phyloP scores from a whole-genome alignment of 2,329 filamentous ascomycete species.

The Cladophialophora exuberans region DNA sequence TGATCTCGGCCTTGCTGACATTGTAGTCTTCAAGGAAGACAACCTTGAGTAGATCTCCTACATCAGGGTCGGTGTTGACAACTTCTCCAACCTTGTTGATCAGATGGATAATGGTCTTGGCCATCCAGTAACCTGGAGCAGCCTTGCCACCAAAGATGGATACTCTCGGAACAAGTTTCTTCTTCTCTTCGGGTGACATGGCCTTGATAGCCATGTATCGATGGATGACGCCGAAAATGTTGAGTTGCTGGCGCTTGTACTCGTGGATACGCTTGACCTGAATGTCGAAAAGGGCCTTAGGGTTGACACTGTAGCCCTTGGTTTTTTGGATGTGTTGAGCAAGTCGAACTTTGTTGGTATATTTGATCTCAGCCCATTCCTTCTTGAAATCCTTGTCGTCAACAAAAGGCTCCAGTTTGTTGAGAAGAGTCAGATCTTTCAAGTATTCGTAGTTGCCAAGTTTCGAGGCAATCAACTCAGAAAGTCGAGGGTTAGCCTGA shows the following conservation, averaged over 20 bases:
- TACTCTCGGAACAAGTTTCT: constrained; percentile 84
- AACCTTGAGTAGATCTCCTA: constrained; percentile 94
- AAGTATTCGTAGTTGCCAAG: constrained; percentile 81
- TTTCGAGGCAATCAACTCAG: constrained; percentile 89
- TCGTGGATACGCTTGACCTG: constrained; percentile 99
- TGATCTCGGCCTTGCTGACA: constrained; percentile 98
- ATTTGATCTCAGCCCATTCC: constrained; percentile 96
- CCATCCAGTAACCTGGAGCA: constrained; percentile 99
- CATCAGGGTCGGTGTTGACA: constrained; percentile 88
- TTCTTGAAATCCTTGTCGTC: constrained; percentile 89
- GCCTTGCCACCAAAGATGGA: constrained; percentile 98
- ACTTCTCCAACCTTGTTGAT: constrained; percentile 89
- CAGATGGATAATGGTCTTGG: constrained; percentile 96
- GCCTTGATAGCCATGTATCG: constrained; percentile 88
- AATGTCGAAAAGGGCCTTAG: constrained; percentile 86
- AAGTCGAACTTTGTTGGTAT: constrained; percentile 89
- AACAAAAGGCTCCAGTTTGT: constrained; percentile 80
- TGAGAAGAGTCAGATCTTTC: constrained; percentile 84
- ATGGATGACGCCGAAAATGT: constrained; percentile 97
- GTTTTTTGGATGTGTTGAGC: constrained; percentile 88
- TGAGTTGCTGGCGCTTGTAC: constrained; percentile 98
- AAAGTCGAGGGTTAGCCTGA: constrained; percentile 92
- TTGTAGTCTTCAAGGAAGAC: constrained; percentile 99
- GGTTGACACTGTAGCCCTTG: constrained; percentile 81
- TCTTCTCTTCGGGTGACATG: constrained; percentile 78